A percentile compares a stretch with the other conserved stretches of the same genome.
Evolutionary conservation across 2,329 filamentous ascomycete species (phyloP).

Genomic region (Cercospora nicotianae): DNA sequence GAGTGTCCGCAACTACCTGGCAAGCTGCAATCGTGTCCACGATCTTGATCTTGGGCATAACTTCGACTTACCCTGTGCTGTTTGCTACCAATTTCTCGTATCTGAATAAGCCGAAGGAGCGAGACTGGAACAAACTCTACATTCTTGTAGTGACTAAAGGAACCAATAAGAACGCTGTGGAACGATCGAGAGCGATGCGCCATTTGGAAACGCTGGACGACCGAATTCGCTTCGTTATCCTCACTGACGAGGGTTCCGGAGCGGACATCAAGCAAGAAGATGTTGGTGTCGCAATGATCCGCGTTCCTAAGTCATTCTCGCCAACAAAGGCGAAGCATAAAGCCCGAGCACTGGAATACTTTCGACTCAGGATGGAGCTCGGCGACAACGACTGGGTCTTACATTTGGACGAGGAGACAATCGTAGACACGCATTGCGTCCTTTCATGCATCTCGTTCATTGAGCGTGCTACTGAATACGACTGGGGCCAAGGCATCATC

Average conservation of each 20-base stretch:
- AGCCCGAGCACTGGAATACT: not conserved
- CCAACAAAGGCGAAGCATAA: not conserved
- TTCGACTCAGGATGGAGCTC: not conserved
- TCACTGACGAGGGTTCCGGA: not conserved
- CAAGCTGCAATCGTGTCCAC: not conserved
- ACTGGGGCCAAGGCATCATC: not conserved
- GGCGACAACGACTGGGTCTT: not conserved
- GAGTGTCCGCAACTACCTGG: not conserved
- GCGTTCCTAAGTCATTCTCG: not conserved
- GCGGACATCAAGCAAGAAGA: not conserved
- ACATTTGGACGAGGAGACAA: not conserved
- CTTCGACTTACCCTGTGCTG: not conserved
- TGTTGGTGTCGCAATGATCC: not conserved
- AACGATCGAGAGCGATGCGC: not conserved
- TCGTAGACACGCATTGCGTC: not conserved
- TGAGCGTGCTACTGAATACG: not conserved
- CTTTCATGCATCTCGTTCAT: not conserved
- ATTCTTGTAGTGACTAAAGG: not conserved
- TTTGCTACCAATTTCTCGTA: not conserved
- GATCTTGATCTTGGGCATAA: not conserved
- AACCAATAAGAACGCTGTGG: not conserved
- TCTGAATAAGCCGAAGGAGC: not conserved
- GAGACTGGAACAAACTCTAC: not conserved
- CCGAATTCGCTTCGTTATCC: not conserved
- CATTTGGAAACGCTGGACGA: not conserved